Percentiles rank a stretch among this genome's conserved stretches.
phyloP scores from a whole-genome alignment of 345 rosid species.

The Iberis pinnata region DNA sequence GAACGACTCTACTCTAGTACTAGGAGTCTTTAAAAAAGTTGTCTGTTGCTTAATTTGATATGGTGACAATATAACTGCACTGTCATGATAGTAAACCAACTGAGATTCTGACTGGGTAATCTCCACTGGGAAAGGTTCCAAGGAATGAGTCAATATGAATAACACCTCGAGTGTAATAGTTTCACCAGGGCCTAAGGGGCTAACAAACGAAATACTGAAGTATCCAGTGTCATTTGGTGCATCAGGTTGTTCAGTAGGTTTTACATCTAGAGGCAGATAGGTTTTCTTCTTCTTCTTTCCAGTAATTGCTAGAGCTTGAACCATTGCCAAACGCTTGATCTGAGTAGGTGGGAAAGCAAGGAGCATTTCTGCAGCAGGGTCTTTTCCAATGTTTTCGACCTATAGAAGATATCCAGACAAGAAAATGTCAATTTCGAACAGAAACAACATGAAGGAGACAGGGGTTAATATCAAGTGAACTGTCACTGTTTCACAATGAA shows the following conservation, averaged over 20 bases:
- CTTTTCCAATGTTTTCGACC: conserved; percentile 72
- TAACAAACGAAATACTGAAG: conserved; percentile 45
- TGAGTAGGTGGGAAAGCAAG: conserved; percentile 82
- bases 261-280: conserved; percentile 50
- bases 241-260: conserved; percentile 57
- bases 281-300: conserved; percentile 81
- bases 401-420: conserved; percentile 30
- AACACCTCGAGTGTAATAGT: conserved; percentile 71
- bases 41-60: conserved; percentile 72
- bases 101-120: conserved; percentile 92
- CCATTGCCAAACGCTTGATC: conserved; percentile 54
- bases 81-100: conserved; percentile 75
- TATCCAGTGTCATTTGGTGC: conserved; percentile 67
- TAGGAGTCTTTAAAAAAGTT: conserved; percentile 76
- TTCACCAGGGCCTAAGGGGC: conserved; percentile 55
- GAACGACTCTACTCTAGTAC: conserved; percentile 76
- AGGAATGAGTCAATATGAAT: conserved; percentile 66
- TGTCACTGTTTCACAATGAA: background rate
- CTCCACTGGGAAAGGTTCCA: conserved; percentile 90
- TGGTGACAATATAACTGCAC: conserved; percentile 68
- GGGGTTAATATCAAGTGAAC: background rate
- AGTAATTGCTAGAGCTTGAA: conserved; percentile 60
- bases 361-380: conserved; percentile 58
- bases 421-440: background rate
- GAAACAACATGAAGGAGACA: background rate